Evolutionary conservation across 2,329 filamentous ascomycete species (phyloP).

Genomic region (Colletotrichum orchidophilum): DNA sequence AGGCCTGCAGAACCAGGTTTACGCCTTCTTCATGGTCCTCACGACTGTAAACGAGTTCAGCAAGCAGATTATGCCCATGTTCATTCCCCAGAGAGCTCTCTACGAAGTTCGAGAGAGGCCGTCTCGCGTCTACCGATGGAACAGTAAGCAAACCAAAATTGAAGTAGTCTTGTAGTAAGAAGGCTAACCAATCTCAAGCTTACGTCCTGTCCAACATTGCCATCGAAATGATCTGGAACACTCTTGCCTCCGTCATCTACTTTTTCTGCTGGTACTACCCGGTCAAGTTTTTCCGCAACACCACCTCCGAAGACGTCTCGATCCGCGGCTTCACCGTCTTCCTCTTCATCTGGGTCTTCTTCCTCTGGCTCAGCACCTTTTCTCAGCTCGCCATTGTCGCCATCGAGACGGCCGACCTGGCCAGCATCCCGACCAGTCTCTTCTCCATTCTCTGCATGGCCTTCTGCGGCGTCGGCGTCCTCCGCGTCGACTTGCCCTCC

Average conservation of each 20-base stretch:
- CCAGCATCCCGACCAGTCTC: slow-evolving; percentile 27
- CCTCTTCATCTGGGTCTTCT: slow-evolving; percentile 35
- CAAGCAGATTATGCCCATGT: slow-evolving; percentile 76
- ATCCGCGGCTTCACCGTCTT: slow-evolving; percentile 32
- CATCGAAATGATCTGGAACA: slow-evolving; percentile 77
- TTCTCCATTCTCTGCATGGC: slow-evolving; percentile 33
- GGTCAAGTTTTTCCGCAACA: slow-evolving; percentile 70
- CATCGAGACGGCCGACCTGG: slow-evolving; percentile 32
- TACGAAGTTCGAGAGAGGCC: slow-evolving; percentile 77
- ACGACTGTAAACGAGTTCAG: slow-evolving; percentile 73
- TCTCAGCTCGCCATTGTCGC: slow-evolving; percentile 32
- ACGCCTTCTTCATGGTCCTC: slow-evolving; percentile 73
- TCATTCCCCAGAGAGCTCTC: slow-evolving; percentile 71
- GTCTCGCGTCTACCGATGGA: slow-evolving; percentile 65
- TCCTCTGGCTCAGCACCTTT: slow-evolving; percentile 34
- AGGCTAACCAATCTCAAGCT: background rate
- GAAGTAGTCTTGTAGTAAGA: rapidly evolving
- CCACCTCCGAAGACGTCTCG: slow-evolving; percentile 39
- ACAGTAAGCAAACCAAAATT: background rate
- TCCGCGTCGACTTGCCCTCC: slow-evolving; percentile 24
- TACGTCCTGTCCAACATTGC: slow-evolving; percentile 53
- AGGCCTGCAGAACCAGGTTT: slow-evolving; percentile 75
- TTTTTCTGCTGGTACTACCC: slow-evolving; percentile 78
- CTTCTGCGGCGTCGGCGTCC: slow-evolving; percentile 35
- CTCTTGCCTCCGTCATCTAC: slow-evolving; percentile 70